phyloP scores from a whole-genome alignment of 768 basidiomycete genomes.

The Pisolithus marmoratus region DNA sequence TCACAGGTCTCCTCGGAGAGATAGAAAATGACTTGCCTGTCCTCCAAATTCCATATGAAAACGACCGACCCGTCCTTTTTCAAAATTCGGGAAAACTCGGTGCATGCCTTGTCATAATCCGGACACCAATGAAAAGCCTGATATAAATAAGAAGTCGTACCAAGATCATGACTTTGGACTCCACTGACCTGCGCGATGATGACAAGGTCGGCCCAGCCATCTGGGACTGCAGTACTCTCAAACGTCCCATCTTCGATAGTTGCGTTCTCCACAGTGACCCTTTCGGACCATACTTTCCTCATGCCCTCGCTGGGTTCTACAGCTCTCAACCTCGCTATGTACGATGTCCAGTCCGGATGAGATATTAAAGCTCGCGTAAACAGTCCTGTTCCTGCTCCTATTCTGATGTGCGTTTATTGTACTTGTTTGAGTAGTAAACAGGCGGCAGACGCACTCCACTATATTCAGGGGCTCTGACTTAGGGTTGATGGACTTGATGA shows the following conservation, averaged over 20 bases:
- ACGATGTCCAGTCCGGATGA: conserved; percentile 47
- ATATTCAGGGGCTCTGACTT: conserved; percentile 45
- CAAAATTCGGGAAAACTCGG: conserved; percentile 76
- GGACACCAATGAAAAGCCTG: conserved; percentile 96
- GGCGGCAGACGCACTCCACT: conserved; percentile 51
- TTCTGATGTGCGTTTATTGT: conserved; percentile 36
- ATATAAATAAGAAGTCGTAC: conserved; percentile 2
- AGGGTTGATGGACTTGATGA: conserved; percentile 48
- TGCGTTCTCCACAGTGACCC: conserved; percentile 48
- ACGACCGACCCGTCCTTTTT: conserved; percentile 67
- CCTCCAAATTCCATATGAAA: conserved; percentile 90
- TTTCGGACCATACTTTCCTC: conserved; percentile 63
- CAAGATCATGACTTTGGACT: not conserved
- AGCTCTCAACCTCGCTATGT: conserved; percentile 53
- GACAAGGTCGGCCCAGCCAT: conserved; percentile 73
- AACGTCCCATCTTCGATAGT: conserved; percentile 64
- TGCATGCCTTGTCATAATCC: conserved; percentile 63
- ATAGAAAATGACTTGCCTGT: conserved; percentile 41
- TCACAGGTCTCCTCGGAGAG: not conserved
- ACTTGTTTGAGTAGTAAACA: not conserved
- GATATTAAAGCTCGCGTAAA: conserved; percentile 79
- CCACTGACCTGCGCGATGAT: conserved; percentile 63
- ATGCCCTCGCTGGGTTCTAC: conserved; percentile 87
- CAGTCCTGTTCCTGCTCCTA: conserved; percentile 84
- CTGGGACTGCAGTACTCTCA: conserved; percentile 47